Percentiles rank a stretch among this genome's conserved stretches.
These are phyloP conservation scores for Cladosporium austrohemisphaericum DNA, from an alignment of 2,329 filamentous ascomycete species.

Conservation along the genomic window DNA sequence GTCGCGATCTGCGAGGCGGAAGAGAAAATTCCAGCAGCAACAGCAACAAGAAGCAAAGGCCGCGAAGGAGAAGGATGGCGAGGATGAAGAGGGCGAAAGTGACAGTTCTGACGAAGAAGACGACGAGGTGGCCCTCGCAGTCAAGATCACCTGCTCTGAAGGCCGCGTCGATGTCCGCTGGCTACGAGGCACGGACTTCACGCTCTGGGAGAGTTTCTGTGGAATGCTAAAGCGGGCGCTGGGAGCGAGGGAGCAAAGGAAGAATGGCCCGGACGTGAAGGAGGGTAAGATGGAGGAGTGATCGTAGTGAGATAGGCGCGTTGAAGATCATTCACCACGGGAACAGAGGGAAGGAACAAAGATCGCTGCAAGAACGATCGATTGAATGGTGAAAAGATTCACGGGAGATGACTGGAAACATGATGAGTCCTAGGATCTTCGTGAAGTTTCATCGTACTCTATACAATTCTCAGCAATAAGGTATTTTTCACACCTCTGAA, in stretches of 20 bases:
- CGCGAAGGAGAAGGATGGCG: constrained; percentile 31
- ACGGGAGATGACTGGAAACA: too few species aligned
- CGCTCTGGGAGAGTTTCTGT: constrained; percentile 81
- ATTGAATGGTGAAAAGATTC: too few species aligned
- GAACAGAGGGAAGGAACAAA: too few species aligned
- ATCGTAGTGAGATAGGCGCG: too few species aligned
- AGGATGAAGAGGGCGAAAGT: constrained; percentile 16
- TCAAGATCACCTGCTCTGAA: constrained; percentile 38
- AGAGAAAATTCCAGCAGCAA: constrained; percentile 37
- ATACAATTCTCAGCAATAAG: too few species aligned
- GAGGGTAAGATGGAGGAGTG: too few species aligned
- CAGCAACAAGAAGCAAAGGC: constrained; percentile 24
- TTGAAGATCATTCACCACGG: too few species aligned
- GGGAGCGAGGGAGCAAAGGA: constrained; percentile 7
- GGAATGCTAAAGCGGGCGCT: constrained; percentile 63
- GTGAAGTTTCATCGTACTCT: too few species aligned
- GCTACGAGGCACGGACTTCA: constrained; percentile 69
- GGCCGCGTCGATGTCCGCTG: constrained; percentile 55
- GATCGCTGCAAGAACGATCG: too few species aligned
- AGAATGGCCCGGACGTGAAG: too few species aligned
- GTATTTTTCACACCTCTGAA: too few species aligned
- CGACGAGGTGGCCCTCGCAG: constrained; percentile 38
- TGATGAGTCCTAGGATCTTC: too few species aligned
- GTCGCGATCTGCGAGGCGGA: constrained; percentile 68
- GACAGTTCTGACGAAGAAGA: constrained; percentile 28